Evolutionary conservation across 2,329 filamentous ascomycete genomes (phyloP).

Genomic region (Rhynchosporium agropyri): DNA sequence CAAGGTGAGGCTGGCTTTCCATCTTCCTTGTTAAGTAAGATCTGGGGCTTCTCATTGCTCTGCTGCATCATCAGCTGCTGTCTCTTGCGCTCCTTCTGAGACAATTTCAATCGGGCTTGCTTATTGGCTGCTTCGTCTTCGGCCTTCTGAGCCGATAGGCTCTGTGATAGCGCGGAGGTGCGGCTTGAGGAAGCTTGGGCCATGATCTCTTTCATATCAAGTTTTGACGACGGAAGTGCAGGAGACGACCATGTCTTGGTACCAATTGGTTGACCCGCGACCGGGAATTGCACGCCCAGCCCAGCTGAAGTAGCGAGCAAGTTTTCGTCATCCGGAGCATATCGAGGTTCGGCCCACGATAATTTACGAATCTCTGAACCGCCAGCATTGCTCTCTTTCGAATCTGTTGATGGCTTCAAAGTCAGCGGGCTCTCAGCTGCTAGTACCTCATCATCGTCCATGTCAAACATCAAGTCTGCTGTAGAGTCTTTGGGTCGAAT

Average conservation of each 20-base stretch:
- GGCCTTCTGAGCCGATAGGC: constrained; percentile 54
- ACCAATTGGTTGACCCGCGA: constrained; percentile 18
- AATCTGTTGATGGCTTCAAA: constrained; percentile 17
- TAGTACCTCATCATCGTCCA: constrained; percentile 67
- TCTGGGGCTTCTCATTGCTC: constrained; percentile 43
- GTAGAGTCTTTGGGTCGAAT: constrained; percentile 69
- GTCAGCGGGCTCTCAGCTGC: constrained; percentile 23
- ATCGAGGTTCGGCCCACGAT: constrained; percentile 27
- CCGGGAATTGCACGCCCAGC: constrained; percentile 8
- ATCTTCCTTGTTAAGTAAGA: constrained; percentile 52
- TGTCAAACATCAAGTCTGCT: constrained; percentile 85
- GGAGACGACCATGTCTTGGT: constrained; percentile 41
- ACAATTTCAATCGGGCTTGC: constrained; percentile 62
- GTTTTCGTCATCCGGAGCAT: constrained; percentile 19
- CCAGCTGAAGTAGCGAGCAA: constrained; percentile 14
- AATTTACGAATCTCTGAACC: constrained; percentile 21
- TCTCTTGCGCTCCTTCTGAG: constrained; percentile 90
- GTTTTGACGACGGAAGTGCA: constrained; percentile 38
- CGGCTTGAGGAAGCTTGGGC: constrained; percentile 61
- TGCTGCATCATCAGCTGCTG: constrained; percentile 63
- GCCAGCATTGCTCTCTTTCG: constrained; percentile 1
- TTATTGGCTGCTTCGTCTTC: constrained; percentile 43
- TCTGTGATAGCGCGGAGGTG: constrained; percentile 56
- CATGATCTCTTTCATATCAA: constrained; percentile 78
- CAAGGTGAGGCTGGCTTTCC: constrained; percentile 58